Base-by-base conservation (phyloP, 345 rosid species). In the Euphorbia lathyris region DNA sequence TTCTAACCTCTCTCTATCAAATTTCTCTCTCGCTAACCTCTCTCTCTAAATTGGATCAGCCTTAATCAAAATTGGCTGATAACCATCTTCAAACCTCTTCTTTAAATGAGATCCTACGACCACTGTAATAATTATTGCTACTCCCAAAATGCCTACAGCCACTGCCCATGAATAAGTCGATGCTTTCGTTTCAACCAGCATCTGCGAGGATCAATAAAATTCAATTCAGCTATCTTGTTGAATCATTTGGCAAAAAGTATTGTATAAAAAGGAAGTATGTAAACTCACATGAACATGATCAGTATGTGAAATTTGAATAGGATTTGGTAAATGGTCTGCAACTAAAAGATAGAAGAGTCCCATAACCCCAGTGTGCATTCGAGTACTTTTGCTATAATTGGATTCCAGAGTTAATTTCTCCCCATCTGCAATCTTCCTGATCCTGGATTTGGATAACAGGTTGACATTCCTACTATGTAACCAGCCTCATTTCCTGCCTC, bases 401-500 rank as follows among this genome's bases (percentile, higher is more conserved):
- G 89, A 83, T 74, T 89, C 95, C 70, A 94, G 34, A 58, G n/a
- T n/a, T n/a, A n/a, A n/a, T n/a, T n/a, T n/a, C n/a, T n/a, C n/a
- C n/a, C n/a, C n/a, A n/a, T n/a, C 71, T 12, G 64, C 72, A 60
- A 94, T 81, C 85, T 76, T 86, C 66, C 76, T 5, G 86, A 72
- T 10, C 94, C 91, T 22, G 91, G 88, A 29, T 77, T 66, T 40
- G 93, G 96, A 76, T 89, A 89, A 82, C 95, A 94, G 32, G 97
- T 72, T 1, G 98, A 84, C 97, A 94, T 91, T 75, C 98, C 98
- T 23, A 94, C 96, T 17, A 94, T 74, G 52, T 91, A 91, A 63
- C 97, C 98, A 64, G 84, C 83, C 78, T 93, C 98, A 23, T 93
- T 84, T 67, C 98, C 98, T 12, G 86, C 85, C 78, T 90, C 95